Conservation (phyloP, 129 eudicot species). For the Mikania micrantha region DNA sequence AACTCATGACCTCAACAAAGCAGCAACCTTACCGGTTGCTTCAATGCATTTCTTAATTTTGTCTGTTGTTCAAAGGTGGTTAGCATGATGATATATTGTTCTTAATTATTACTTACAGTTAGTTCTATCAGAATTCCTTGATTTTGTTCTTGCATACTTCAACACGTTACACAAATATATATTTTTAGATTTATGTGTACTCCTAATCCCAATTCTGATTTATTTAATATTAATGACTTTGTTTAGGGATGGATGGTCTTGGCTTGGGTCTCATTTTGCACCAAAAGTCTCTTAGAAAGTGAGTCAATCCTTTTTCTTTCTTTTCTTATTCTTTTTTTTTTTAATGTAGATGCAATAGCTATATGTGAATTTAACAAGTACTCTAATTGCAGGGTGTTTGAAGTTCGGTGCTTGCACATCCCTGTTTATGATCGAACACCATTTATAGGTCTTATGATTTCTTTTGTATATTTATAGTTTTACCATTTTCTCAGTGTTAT, state of each 20-base stretch:
- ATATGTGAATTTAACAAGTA: conserved; percentile 13
- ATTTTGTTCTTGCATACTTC: not conserved
- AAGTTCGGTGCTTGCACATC: conserved; percentile 85
- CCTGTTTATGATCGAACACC: conserved; percentile 83
- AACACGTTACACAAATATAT: not conserved
- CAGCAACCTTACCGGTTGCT: too few species aligned
- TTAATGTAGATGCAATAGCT: not conserved
- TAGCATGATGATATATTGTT: not conserved
- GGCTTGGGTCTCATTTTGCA: conserved; percentile 91
- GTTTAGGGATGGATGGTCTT: conserved; percentile 88
- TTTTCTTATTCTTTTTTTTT: too few species aligned
- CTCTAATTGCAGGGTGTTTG: conserved; percentile 61
- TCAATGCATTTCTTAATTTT: too few species aligned
- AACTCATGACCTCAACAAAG: too few species aligned
- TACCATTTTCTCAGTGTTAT: not conserved
- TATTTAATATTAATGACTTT: conserved; percentile 9
- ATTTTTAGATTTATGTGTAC: not conserved
- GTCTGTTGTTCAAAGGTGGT: not conserved
- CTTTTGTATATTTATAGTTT: conserved; percentile 5
- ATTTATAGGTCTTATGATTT: conserved; percentile 53
- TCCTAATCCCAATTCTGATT: conserved; percentile 11
- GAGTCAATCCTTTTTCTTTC: conserved; percentile 24
- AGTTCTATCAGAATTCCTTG: not conserved
- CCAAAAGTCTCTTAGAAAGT: conserved; percentile 87
- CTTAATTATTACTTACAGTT: conserved; percentile 4